These are phyloP conservation scores for Hymenoscyphus occultus DNA, from an alignment of 2,329 filamentous ascomycete species.

Conservation along the genomic window DNA sequence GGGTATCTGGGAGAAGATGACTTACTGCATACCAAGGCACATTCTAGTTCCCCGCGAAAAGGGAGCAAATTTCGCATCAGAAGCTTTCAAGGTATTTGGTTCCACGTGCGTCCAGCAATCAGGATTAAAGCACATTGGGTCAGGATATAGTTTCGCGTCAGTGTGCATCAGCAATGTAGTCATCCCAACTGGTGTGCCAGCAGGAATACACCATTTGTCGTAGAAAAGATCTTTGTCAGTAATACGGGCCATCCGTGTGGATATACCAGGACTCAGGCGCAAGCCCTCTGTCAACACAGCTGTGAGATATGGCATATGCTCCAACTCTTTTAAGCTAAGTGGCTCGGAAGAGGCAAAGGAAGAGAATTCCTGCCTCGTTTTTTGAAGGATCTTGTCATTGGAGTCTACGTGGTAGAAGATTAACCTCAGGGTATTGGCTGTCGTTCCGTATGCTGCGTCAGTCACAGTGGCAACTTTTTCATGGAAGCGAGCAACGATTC, in stretches of 20 bases:
- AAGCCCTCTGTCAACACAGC: constrained; percentile 1
- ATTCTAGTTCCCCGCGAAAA: constrained; percentile 43
- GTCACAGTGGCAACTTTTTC: background rate
- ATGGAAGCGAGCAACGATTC: background rate
- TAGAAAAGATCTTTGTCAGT: constrained; percentile 25
- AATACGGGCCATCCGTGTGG: constrained; percentile 32
- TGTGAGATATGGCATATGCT: background rate
- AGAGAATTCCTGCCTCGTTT: background rate
- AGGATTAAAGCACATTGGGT: constrained; percentile 40
- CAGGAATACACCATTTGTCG: constrained; percentile 22
- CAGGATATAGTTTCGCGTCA: constrained; percentile 38
- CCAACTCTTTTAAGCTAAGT: background rate
- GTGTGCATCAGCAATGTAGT: constrained; percentile 40
- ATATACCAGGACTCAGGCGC: constrained; percentile 31
- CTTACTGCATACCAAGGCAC: constrained; percentile 39
- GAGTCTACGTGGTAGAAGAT: background rate
- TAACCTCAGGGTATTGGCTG: background rate
- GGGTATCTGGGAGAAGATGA: background rate
- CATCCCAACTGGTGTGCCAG: constrained; percentile 40
- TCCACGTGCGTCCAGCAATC: constrained; percentile 39
- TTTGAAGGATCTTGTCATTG: background rate
- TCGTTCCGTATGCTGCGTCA: background rate
- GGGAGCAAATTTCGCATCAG: constrained; percentile 41
- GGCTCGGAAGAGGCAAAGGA: background rate
- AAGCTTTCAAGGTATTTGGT: background rate